Percentiles rank a stretch among this genome's conserved stretches.
These are phyloP conservation scores for Nicotiana paniculata DNA, from an alignment of 257 asterid species.

Conservation along the genomic window DNA sequence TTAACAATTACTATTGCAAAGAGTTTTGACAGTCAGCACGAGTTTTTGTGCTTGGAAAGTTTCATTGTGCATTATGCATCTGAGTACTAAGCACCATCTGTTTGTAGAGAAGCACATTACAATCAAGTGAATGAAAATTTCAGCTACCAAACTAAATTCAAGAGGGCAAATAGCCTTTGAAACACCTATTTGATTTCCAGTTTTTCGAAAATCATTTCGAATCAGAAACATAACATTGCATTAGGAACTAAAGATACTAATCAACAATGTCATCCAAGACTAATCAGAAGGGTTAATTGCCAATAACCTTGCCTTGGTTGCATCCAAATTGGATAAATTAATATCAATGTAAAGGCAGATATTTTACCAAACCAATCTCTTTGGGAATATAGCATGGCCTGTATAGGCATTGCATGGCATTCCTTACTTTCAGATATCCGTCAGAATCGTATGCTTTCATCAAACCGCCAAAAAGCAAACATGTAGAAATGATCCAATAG, in stretches of 20 bases:
- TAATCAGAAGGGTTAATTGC: not conserved
- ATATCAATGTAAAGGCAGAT: not conserved
- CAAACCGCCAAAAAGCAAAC: not conserved
- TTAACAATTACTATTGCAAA: not conserved
- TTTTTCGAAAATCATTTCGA: not conserved
- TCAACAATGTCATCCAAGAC: not conserved
- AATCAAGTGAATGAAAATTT: not conserved
- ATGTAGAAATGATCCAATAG: not conserved
- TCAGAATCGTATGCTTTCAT: not conserved
- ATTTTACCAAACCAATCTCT: not conserved
- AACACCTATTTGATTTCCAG: not conserved
- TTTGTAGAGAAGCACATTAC: conserved; percentile 4
- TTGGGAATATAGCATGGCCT: not conserved
- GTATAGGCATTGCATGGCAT: not conserved
- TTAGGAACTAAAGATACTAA: not conserved
- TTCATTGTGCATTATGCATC: not conserved
- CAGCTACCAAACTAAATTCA: not conserved
- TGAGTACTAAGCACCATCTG: not conserved
- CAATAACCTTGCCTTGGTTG: not conserved
- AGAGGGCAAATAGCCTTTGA: not conserved
- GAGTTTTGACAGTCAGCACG: not conserved
- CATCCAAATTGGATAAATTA: not conserved
- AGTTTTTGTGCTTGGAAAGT: not conserved
- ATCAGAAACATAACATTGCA: not conserved
- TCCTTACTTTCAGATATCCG: not conserved